phyloP scores from a whole-genome alignment of 1,284 basidiomycete species.

The Ganoderma resinaceum region DNA sequence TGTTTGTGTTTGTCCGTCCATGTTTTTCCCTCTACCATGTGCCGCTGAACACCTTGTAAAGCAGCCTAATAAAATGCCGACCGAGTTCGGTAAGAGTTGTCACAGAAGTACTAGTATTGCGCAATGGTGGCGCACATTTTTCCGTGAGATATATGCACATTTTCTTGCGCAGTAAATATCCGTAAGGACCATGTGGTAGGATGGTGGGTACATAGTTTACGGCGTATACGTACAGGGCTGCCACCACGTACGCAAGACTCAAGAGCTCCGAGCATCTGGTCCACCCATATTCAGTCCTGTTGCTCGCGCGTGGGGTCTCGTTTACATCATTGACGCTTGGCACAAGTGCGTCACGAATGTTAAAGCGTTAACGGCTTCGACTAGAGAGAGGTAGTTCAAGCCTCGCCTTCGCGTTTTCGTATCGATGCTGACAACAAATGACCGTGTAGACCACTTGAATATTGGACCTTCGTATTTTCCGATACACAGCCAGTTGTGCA shows the following conservation, averaged over 20 bases:
- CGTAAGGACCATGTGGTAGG: too few relatives aligned
- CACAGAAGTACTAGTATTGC: neutral
- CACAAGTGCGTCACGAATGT: too few relatives aligned
- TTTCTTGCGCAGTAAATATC: too few relatives aligned
- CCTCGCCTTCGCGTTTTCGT: neutral
- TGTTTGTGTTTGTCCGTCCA: neutral
- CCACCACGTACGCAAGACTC: too few relatives aligned
- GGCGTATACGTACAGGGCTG: too few relatives aligned
- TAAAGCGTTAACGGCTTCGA: neutral
- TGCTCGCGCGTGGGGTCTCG: too few relatives aligned
- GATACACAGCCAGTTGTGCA: neutral
- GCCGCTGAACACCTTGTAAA: neutral
- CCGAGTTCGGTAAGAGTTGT: neutral
- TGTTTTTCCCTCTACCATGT: neutral
- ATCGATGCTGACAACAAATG: neutral
- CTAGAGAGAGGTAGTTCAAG: too few relatives aligned
- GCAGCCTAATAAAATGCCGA: neutral
- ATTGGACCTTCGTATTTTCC: neutral
- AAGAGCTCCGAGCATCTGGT: too few relatives aligned
- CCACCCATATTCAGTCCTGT: too few relatives aligned
- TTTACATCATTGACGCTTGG: too few relatives aligned
- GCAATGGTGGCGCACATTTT: neutral
- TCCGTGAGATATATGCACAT: neutral
- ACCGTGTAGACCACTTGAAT: neutral
- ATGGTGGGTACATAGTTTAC: too few relatives aligned